Evolutionary conservation across 305 asterid genomes (phyloP).

Genomic region (Striga hermonthica): DNA sequence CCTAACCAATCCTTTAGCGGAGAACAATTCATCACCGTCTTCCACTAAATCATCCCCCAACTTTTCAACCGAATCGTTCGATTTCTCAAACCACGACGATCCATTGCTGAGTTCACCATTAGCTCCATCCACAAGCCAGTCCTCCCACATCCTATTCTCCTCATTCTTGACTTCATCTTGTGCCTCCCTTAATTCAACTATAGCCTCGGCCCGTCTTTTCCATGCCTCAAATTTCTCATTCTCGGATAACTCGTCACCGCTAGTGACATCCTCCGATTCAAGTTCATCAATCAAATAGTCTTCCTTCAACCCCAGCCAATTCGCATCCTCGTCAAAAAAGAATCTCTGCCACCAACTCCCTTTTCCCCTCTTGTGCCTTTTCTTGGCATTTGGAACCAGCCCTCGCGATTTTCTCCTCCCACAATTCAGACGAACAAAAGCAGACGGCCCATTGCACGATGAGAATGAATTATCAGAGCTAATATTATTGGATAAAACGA

Average conservation of each 20-base stretch:
- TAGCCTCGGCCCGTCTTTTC: conserved; percentile 91
- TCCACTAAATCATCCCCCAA: conserved; percentile 43
- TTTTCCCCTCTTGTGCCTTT: conserved; percentile 45
- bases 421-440: conserved; percentile 39
- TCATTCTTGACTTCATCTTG: conserved; percentile 77
- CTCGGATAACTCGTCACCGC: conserved; percentile 60
- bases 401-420: conserved; percentile 48
- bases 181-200: conserved; percentile 88
- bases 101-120: conserved; percentile 44
- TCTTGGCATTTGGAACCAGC: conserved; percentile 71
- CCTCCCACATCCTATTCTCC: conserved; percentile 92
- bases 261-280: conserved; percentile 54
- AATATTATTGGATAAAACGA: conserved; percentile 39
- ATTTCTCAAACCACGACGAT: conserved; percentile 56
- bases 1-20: conserved; percentile 75
- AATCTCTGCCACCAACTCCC: conserved; percentile 88
- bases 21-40: conserved; percentile 48
- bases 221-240: conserved; percentile 92
- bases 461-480: conserved; percentile 33
- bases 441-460: conserved; percentile 32
- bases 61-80: conserved; percentile 44
- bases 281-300: conserved; percentile 62
- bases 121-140: conserved; percentile 74
- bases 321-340: conserved; percentile 76
- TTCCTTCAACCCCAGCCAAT: conserved; percentile 92